Conservation (phyloP, 257 asterid species). For the Ballota nigra region DNA sequence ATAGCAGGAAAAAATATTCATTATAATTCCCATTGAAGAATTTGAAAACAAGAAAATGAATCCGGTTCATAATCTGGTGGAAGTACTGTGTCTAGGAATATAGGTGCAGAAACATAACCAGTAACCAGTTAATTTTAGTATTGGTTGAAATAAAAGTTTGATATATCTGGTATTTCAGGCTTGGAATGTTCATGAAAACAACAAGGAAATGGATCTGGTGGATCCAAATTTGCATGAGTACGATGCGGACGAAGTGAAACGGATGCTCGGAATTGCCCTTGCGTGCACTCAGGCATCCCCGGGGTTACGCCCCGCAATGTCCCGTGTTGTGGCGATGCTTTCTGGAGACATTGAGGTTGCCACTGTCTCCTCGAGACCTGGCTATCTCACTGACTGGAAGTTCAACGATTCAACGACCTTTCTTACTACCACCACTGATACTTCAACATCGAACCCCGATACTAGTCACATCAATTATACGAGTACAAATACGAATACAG, state of each 20-base stretch:
- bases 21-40: no score
- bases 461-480: conserved; percentile 13
- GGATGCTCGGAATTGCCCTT: conserved; percentile 51
- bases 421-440: conserved; percentile 10
- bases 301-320: conserved; percentile 51
- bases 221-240: conserved; percentile 38
- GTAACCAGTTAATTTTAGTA: background rate
- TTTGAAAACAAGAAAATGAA: no score
- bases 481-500: conserved; percentile 8
- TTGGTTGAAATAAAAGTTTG: conserved; percentile 1
- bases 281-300: conserved; percentile 73
- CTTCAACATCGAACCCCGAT: conserved; percentile 15
- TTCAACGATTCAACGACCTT: conserved; percentile 42
- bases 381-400: conserved; percentile 61
- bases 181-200: conserved; percentile 46
- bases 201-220: conserved; percentile 40
- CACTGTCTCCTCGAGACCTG: conserved; percentile 45
- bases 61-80: no score
- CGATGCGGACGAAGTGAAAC: conserved; percentile 40
- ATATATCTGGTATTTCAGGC: conserved; percentile 29
- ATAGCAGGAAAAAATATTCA: no score
- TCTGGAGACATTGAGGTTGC: conserved; percentile 59
- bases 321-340: conserved; percentile 71
- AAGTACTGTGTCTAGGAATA: background rate
- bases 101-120: no score